Percentiles rank a stretch among this genome's conserved stretches.
These are phyloP conservation scores for Hippophae gyantsensis DNA, from an alignment of 306 rosid genomes.

Conservation along the genomic window DNA sequence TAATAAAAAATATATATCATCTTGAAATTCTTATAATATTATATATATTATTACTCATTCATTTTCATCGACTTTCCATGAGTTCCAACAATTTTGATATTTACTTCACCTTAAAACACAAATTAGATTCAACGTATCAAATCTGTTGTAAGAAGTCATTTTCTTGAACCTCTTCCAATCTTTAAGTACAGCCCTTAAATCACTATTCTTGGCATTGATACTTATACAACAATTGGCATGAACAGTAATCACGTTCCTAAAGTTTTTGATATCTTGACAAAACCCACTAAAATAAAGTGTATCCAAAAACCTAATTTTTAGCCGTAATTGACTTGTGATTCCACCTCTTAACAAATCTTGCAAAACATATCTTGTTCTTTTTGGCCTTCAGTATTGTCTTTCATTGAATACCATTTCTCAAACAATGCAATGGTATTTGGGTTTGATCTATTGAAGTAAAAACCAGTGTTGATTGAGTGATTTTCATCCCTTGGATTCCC, in stretches of 20 bases:
- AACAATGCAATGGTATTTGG: slow-evolving; percentile 53
- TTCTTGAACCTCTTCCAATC: slow-evolving; percentile 67
- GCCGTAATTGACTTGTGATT: slow-evolving; percentile 26
- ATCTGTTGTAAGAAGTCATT: slow-evolving; percentile 4
- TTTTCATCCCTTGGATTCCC: slow-evolving; percentile 41
- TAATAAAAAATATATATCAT: neutral
- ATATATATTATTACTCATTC: neutral
- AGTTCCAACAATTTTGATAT: slow-evolving; percentile 34
- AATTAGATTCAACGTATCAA: slow-evolving; percentile 9
- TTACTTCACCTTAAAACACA: slow-evolving; percentile 28
- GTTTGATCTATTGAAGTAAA: slow-evolving; percentile 53
- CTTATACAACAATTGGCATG: slow-evolving; percentile 82
- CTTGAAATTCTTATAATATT: neutral
- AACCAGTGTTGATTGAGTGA: slow-evolving; percentile 60
- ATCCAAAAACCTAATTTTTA: slow-evolving; percentile 55
- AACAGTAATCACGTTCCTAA: slow-evolving; percentile 41
- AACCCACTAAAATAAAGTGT: slow-evolving; percentile 75
- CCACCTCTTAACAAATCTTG: slow-evolving; percentile 25
- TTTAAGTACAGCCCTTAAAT: slow-evolving; percentile 28
- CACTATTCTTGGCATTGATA: slow-evolving; percentile 47
- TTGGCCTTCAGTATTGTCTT: slow-evolving; percentile 38
- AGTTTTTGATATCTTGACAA: slow-evolving; percentile 62
- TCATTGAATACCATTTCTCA: slow-evolving; percentile 52
- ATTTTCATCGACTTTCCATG: slow-evolving; percentile 32
- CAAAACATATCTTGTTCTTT: slow-evolving; percentile 82